Evolutionary conservation across 306 rosid genomes (phyloP).

Genomic region (Pyrus pyrifolia): DNA sequence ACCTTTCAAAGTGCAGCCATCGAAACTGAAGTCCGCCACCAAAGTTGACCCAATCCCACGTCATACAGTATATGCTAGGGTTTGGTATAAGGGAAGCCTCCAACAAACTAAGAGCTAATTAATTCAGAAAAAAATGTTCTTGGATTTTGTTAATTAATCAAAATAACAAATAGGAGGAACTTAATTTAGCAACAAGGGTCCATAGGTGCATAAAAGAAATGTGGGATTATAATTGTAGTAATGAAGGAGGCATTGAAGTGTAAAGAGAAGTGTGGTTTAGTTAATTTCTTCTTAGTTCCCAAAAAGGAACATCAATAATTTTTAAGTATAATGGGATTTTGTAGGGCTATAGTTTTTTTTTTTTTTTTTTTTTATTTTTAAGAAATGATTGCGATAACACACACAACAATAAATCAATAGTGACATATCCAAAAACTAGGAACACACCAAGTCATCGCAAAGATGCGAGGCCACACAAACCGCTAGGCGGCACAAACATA

Average conservation of each 20-base stretch:
- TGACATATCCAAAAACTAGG: too few relatives aligned
- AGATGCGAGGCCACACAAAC: too few relatives aligned
- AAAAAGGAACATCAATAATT: neutral
- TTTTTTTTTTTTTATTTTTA: too few relatives aligned
- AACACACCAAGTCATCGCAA: too few relatives aligned
- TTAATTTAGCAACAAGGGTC: neutral
- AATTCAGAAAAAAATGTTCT: neutral
- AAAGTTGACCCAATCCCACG: neutral
- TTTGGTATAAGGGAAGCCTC: neutral
- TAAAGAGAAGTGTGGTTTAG: too few relatives aligned
- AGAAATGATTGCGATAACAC: too few relatives aligned
- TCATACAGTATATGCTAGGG: neutral
- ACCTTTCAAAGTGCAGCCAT: neutral
- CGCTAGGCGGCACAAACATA: too few relatives aligned
- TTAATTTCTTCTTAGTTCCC: neutral
- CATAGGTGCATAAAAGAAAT: neutral
- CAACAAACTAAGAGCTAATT: neutral
- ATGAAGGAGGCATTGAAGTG: too few relatives aligned
- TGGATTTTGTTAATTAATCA: neutral
- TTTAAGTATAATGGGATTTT: neutral
- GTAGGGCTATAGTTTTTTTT: neutral
- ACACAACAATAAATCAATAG: too few relatives aligned
- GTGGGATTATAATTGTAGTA: too few relatives aligned
- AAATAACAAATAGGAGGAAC: neutral
- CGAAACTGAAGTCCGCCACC: neutral